These are phyloP conservation scores for Cynanchum wilfordii DNA, from an alignment of 257 asterid species.

Conservation along the genomic window DNA sequence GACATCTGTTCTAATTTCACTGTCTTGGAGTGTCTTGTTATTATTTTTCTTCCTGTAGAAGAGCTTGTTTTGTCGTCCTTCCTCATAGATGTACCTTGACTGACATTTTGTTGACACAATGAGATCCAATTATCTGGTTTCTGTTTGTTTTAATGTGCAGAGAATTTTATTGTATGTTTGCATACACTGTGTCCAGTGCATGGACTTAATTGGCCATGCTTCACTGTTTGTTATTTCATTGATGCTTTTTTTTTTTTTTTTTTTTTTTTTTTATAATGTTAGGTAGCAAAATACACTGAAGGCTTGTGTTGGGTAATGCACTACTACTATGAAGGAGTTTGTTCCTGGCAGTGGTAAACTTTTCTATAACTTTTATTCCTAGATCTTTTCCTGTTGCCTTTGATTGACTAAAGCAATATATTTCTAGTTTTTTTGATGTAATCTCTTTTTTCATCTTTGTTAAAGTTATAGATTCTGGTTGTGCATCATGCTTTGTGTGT, in stretches of 20 bases:
- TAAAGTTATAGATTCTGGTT: not conserved
- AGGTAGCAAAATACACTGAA: slow-evolving; percentile 86
- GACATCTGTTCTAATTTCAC: not conserved
- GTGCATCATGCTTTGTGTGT: not conserved
- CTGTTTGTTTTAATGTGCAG: not conserved
- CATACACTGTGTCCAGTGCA: not conserved
- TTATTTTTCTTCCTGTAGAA: too few species aligned
- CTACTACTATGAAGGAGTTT: slow-evolving; percentile 93
- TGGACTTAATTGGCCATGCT: not conserved
- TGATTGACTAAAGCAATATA: not conserved
- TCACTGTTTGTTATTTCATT: not conserved
- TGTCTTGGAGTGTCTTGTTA: not conserved
- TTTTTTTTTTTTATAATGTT: slow-evolving; percentile 24
- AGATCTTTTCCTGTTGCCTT: slow-evolving; percentile 9
- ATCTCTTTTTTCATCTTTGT: not conserved
- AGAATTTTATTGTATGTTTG: not conserved
- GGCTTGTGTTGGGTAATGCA: slow-evolving; percentile 99
- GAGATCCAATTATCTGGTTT: not conserved
- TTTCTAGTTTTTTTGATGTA: not conserved
- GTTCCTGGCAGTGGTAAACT: slow-evolving; percentile 93
- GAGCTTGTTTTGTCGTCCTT: not conserved
- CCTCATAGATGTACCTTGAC: not conserved
- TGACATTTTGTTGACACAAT: not conserved
- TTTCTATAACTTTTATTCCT: slow-evolving; percentile 2
- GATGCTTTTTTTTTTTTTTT: slow-evolving; percentile 18